Evolutionary conservation across 2,329 filamentous ascomycete species (phyloP).

Genomic region (Penicillium occitanis): DNA sequence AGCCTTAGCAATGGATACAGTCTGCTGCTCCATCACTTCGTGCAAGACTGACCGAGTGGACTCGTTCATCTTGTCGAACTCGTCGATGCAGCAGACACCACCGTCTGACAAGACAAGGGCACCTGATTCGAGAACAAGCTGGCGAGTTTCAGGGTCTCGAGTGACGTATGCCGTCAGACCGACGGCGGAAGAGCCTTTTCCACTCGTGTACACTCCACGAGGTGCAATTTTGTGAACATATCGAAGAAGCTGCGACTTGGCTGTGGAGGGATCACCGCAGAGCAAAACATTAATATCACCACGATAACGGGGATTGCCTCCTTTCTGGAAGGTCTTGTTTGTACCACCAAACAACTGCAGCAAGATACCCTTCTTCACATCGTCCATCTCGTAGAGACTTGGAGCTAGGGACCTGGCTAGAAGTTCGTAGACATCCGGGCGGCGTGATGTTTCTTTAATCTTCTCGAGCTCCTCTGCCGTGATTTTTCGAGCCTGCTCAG

Average conservation of each 20-base stretch:
- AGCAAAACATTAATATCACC: slow-evolving; percentile 97
- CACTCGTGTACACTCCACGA: slow-evolving; percentile 74
- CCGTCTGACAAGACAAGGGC: slow-evolving; percentile 72
- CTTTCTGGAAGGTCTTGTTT: slow-evolving; percentile 97
- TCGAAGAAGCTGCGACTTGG: slow-evolving; percentile 90
- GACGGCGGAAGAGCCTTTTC: slow-evolving; percentile 73
- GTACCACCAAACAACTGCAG: slow-evolving; percentile 96
- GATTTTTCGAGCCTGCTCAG: slow-evolving; percentile 82
- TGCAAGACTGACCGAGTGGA: slow-evolving; percentile 71
- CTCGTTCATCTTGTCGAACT: slow-evolving; percentile 79
- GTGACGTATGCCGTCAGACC: slow-evolving; percentile 77
- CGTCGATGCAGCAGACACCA: slow-evolving; percentile 75
- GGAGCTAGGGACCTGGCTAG: slow-evolving; percentile 87
- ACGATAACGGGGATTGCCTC: slow-evolving; percentile 90
- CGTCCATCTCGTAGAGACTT: slow-evolving; percentile 96
- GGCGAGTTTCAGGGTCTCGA: slow-evolving; percentile 69
- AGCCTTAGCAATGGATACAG: slow-evolving; percentile 74
- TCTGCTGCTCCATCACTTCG: slow-evolving; percentile 81
- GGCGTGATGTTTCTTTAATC: slow-evolving; percentile 76
- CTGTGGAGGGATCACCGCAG: slow-evolving; percentile 93
- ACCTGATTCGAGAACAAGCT: slow-evolving; percentile 72
- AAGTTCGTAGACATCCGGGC: slow-evolving; percentile 89
- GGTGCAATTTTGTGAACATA: slow-evolving; percentile 98
- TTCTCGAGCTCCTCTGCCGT: slow-evolving; percentile 82
- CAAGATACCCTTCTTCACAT: slow-evolving; percentile 97